Base-by-base conservation (phyloP, 1,284 basidiomycete species). In the Bjerkandera adusta region DNA sequence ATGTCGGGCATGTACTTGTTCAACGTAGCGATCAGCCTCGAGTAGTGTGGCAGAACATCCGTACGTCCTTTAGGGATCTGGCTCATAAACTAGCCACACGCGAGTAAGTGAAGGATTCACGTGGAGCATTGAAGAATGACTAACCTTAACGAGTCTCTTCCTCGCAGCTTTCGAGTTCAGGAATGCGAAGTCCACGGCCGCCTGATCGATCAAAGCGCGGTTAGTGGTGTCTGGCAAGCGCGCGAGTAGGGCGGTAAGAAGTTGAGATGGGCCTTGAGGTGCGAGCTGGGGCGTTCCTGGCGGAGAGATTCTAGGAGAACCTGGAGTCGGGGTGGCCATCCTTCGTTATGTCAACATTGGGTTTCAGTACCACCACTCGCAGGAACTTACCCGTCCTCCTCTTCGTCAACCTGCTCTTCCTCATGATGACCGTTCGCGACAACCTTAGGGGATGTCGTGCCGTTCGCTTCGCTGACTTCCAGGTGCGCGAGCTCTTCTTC, bases 121-220 rank as follows among this genome's bases (percentile, higher is more conserved):
- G 20, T 24, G 8, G 5, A 12, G 10, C 15, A 22, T 10, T 26
- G 13, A 40, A 26, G 26, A 40, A 35, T 37, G 27, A 20, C 71
- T 22, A 55, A 91, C 92, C 75, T 85, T 94, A 56, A 92, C 76
- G 21, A 98, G 76, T 41, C 95, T 75, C 61, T 94, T 95, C 51
- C 97, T 76, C 2, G 94, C 91, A 10, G 93, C 92, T 66, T 98
- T 98, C 35, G 92, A 95, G 63, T 98, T 98, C 49, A 98, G 72
- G 61, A 95, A 93, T 0, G 93, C 92, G 65, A 99, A 98, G 55
- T 99, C 96, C 29, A 97, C 83, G 0, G 95, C 94, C 15, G 89
- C 87, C 64, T 95, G 91, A 63, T 99, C 97, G 47, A 99, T 91
- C 58, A 94, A 70, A 3, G 83, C 80, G n/a, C 91, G 81, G 61